Evolutionary conservation across 495 filamentous ascomycete genomes (phyloP), one percentile per base, ranked within the genome.

Genomic region (Neurospora sp.): DNA sequence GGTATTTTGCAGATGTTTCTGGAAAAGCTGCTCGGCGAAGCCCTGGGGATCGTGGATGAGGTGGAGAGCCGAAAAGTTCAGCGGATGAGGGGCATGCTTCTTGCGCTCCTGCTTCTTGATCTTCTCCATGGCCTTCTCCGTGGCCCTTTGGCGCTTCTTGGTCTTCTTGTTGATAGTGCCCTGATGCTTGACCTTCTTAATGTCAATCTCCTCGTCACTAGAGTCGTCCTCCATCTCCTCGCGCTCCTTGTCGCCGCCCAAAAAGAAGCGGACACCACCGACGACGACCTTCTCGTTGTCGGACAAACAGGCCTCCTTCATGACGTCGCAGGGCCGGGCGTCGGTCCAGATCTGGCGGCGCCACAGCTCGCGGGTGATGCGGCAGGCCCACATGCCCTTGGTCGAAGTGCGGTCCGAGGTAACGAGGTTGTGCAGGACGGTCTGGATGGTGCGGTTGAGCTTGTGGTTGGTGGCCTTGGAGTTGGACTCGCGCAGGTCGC

Each of bases 21-120:
- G 88, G 81, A 98, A 99, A 1, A 99, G 84, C 65, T 86, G 84
- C 79, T 99, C 96, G 27, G 95, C 93, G 78, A 97, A 98, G 1
- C 92, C 93, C 77, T 99, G 96, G 1, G 96, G 94, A 78, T 98
- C 96, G 79, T 97, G 92, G 5, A 99, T 86, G 16, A 99, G 86
- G 79, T 98, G 96, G 3, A 86, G 88, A n/a, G 96, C 96, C 0
- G 94, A 97, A 82, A 99, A 99, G 83, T 99, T 98, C 31, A 98
- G 87, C 0, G 91, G 89, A 77, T 94, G 92, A 0, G 93, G 91
- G 70, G 92, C 87, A 69, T 88, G 90, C 88, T 97, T 97, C 84
- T 95, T 96, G 78, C 88, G 89, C 79, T 97, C 92, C 81, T 92
- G 92, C 78, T 61, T 78, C 71, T 83, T 95, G 38, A 94, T 87